A percentile compares a stretch with the other conserved stretches of the same genome.
Evolutionary conservation across 2,329 filamentous ascomycete species (phyloP).

Genomic region (Ceratocystis papillata): DNA sequence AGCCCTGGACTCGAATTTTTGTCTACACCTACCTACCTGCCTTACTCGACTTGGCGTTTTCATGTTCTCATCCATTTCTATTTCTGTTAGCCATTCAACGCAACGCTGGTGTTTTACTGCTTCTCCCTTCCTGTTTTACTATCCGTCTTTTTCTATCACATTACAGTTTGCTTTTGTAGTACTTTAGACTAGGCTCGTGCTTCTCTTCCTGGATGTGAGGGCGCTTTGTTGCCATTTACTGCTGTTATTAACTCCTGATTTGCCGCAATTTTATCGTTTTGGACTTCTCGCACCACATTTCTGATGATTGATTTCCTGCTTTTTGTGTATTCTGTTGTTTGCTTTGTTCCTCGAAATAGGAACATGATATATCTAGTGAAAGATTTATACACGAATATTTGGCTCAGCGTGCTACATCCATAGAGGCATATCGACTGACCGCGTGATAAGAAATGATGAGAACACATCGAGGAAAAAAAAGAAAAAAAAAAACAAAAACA

Average conservation of each 20-base stretch:
- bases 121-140: not conserved
- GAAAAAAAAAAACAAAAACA: not conserved
- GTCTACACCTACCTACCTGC: constrained; percentile 1
- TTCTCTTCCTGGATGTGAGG: not conserved
- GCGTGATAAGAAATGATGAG: not conserved
- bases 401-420: not conserved
- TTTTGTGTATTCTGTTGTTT: not conserved
- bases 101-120: not conserved
- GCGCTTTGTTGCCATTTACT: not conserved
- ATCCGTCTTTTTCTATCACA: not conserved
- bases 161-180: not conserved
- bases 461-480: not conserved
- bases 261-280: not conserved
- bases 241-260: not conserved
- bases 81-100: not conserved
- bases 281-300: not conserved
- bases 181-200: constrained; percentile 11
- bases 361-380: constrained; percentile 4
- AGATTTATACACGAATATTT: constrained; percentile 1
- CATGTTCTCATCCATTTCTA: not conserved
- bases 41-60: constrained; percentile 14
- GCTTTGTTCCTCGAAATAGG: not conserved
- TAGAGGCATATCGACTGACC: not conserved
- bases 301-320: not conserved
- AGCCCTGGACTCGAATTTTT: not conserved